A percentile compares a stretch with the other conserved stretches of the same genome.
Evolutionary conservation across 768 basidiomycete genomes (phyloP).

Genomic region (Psilocybe subaeruginosa): DNA sequence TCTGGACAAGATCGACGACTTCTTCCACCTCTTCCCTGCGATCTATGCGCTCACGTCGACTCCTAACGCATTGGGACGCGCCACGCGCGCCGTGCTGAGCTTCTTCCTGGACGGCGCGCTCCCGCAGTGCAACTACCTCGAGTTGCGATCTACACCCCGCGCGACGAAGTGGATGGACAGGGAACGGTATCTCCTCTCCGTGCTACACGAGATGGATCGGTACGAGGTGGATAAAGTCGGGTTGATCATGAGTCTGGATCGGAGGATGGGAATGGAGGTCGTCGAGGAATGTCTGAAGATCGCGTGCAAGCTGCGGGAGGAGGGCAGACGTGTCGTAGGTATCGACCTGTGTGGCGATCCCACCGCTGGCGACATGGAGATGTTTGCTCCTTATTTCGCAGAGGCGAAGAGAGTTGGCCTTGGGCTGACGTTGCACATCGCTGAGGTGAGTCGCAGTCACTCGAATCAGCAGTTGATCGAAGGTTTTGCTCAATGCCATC

Average conservation of each 20-base stretch:
- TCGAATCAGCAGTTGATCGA: background rate
- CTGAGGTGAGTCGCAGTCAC: conserved; percentile 56
- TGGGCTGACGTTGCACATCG: conserved; percentile 80
- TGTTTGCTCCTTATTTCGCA: conserved; percentile 53
- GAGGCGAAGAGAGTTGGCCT: conserved; percentile 63
- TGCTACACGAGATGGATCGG: conserved; percentile 66
- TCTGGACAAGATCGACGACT: conserved; percentile 65
- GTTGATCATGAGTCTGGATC: conserved; percentile 77
- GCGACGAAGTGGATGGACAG: conserved; percentile 59
- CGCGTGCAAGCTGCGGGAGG: conserved; percentile 54
- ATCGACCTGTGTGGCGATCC: conserved; percentile 86
- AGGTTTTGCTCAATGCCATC: background rate
- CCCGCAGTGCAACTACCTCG: conserved; percentile 72
- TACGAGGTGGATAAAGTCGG: conserved; percentile 55
- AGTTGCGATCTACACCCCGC: conserved; percentile 83
- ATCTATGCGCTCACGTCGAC: conserved; percentile 80
- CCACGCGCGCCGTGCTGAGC: conserved; percentile 65
- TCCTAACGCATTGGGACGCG: conserved; percentile 52
- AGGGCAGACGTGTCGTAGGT: conserved; percentile 70
- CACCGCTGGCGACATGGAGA: conserved; percentile 54
- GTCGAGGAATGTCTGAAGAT: conserved; percentile 59
- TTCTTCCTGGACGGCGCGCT: conserved; percentile 55
- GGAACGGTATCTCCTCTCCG: conserved; percentile 61
- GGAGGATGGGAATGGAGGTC: conserved; percentile 58
- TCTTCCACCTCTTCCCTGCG: conserved; percentile 75